These are phyloP conservation scores for Sporobolomyces roseus DNA, from an alignment of 768 basidiomycete genomes.

Conservation along the genomic window DNA sequence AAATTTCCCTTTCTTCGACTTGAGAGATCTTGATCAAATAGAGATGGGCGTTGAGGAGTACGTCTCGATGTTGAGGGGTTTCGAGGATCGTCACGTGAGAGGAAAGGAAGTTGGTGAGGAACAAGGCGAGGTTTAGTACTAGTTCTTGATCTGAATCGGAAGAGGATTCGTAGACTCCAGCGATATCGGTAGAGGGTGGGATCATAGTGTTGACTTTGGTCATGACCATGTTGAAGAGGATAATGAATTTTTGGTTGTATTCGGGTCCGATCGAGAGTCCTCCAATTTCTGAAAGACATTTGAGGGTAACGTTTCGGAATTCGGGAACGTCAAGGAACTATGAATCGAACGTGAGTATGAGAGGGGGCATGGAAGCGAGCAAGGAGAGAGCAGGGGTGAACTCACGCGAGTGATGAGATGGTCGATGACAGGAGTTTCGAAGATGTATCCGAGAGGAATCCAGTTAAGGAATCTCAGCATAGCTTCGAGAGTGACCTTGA, in stretches of 20 bases:
- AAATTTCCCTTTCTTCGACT: conserved; percentile 96
- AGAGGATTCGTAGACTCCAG: conserved; percentile 81
- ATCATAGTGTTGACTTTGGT: conserved; percentile 74
- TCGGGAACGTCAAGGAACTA: conserved; percentile 96
- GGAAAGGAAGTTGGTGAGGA: conserved; percentile 92
- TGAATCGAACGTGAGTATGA: neutral
- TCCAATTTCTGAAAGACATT: conserved; percentile 94
- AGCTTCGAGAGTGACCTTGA: conserved; percentile 91
- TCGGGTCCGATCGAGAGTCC: conserved; percentile 89
- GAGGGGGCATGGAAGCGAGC: neutral
- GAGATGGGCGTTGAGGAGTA: conserved; percentile 90
- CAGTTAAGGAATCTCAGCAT: conserved; percentile 93
- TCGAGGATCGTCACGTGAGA: conserved; percentile 92
- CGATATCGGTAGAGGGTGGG: conserved; percentile 86
- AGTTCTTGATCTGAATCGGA: conserved; percentile 93
- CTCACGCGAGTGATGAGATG: conserved; percentile 76
- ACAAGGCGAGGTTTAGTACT: conserved; percentile 93
- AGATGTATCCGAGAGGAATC: conserved; percentile 98
- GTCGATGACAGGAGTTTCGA: conserved; percentile 96
- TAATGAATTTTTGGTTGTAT: conserved; percentile 97
- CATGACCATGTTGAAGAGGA: conserved; percentile 66
- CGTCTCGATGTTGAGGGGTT: conserved; percentile 80
- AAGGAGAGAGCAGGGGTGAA: conserved; percentile 14
- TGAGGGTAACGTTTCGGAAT: conserved; percentile 93
- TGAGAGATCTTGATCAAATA: conserved; percentile 98